Evolutionary conservation across 225 moss, liverwort and hornwort genomes (phyloP).

Genomic region (Bryoerythrophyllum caledonicum): DNA sequence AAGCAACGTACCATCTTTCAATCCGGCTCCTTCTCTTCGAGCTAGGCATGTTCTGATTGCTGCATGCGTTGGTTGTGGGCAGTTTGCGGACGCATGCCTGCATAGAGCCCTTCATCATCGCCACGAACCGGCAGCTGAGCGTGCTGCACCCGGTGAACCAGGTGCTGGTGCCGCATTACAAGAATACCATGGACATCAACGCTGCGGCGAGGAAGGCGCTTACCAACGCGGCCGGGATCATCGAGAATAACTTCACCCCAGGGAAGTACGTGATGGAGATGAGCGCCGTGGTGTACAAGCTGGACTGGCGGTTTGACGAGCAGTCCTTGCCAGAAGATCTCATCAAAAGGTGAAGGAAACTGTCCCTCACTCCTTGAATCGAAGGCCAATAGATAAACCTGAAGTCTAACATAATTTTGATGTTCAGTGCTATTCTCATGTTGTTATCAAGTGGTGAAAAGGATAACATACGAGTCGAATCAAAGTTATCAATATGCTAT

Average conservation of each 20-base stretch:
- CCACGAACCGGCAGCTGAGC: conserved; percentile 57
- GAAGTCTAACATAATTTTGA: too few relatives aligned
- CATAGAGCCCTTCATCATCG: conserved; percentile 53
- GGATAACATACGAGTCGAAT: too few relatives aligned
- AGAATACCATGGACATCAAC: conserved; percentile 59
- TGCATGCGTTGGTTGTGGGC: neutral
- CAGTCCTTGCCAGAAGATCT: conserved; percentile 57
- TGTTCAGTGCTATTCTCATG: too few relatives aligned
- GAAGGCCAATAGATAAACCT: too few relatives aligned
- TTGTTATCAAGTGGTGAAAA: too few relatives aligned
- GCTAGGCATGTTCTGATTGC: neutral
- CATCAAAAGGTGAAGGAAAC: conserved; percentile 42
- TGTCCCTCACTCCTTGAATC: neutral
- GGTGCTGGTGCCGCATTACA: conserved; percentile 44
- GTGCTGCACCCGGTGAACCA: conserved; percentile 50
- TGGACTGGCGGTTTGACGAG: conserved; percentile 60
- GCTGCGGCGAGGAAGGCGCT: conserved; percentile 50
- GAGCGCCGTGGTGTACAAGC: conserved; percentile 49
- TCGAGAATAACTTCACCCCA: conserved; percentile 50
- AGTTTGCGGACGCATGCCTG: conserved; percentile 49
- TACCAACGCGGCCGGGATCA: conserved; percentile 34
- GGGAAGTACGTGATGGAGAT: conserved; percentile 48
- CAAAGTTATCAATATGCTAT: too few relatives aligned
- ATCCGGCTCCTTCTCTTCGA: too few relatives aligned
- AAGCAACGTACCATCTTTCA: conserved; percentile 14